A percentile compares a stretch with the other conserved stretches of the same genome.
Evolutionary conservation across 306 rosid species (phyloP).

Genomic region (Crotalaria pallida): DNA sequence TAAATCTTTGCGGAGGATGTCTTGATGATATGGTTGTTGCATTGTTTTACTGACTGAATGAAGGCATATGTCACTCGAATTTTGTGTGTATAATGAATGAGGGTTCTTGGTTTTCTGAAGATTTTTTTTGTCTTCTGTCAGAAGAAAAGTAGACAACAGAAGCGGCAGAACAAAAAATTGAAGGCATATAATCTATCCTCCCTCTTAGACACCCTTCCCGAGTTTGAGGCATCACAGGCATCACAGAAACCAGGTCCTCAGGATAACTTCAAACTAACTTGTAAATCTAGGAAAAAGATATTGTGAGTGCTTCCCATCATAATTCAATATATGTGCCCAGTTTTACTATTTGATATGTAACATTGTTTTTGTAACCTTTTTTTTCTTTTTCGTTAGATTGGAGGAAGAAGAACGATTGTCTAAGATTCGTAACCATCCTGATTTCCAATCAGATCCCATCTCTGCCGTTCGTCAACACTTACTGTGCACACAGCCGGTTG

Average conservation of each 20-base stretch:
- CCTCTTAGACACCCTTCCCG: conserved; percentile 62
- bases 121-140: conserved; percentile 13
- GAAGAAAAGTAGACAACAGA: conserved; percentile 43
- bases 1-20: not conserved
- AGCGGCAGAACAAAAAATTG: conserved; percentile 59
- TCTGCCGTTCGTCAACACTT: conserved; percentile 53
- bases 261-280: conserved; percentile 41
- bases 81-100: not conserved
- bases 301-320: conserved; percentile 40
- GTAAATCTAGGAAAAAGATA: conserved; percentile 58
- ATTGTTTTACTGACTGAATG: not conserved
- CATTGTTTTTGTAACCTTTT: conserved; percentile 10
- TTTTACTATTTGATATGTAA: not conserved
- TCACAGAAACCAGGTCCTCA: conserved; percentile 13
- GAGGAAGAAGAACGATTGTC: conserved; percentile 54
- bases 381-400: conserved; percentile 45
- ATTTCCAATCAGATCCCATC: conserved; percentile 55
- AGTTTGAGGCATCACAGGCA: conserved; percentile 40
- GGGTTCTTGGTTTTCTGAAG: conserved; percentile 15
- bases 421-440: conserved; percentile 48
- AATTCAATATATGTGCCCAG: conserved; percentile 8
- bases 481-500: conserved; percentile 52
- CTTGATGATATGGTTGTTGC: not conserved
- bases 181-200: conserved; percentile 68
- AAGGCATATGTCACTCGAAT: not conserved